Percentiles rank a stretch among this genome's conserved stretches.
phyloP scores from a whole-genome alignment of 1,284 basidiomycete genomes.

The Neotropicomus parvogracilis region DNA sequence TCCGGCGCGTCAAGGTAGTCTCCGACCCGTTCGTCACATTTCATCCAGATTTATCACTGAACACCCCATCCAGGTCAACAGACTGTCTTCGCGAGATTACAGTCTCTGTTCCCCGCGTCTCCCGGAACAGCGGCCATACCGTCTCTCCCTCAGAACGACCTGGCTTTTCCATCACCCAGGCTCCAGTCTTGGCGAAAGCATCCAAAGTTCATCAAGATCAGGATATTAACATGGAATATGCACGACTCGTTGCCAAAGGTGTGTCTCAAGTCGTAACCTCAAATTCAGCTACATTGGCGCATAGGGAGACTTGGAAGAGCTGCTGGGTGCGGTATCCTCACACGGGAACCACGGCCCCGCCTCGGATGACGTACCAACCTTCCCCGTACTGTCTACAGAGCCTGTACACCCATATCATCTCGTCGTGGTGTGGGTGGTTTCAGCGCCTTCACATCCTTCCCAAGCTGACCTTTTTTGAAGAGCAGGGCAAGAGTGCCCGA shows the following conservation, averaged over 20 bases:
- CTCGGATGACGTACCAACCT: constrained; percentile 26
- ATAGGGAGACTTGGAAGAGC: constrained; percentile 72
- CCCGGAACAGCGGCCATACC: constrained; percentile 16
- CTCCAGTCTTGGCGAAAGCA: constrained; percentile 31
- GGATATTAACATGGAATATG: constrained; percentile 71
- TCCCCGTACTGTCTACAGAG: constrained; percentile 52
- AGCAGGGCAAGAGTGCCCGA: constrained; percentile 82
- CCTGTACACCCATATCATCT: constrained; percentile 75
- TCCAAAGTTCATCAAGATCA: constrained; percentile 45
- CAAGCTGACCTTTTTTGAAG: constrained; percentile 36
- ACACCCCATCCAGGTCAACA: constrained; percentile 27
- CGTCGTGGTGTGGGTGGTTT: constrained; percentile 61
- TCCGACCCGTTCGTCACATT: constrained; percentile 1
- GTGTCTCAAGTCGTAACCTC: constrained; percentile 4
- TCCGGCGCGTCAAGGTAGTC: constrained; percentile 25
- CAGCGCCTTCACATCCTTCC: constrained; percentile 4
- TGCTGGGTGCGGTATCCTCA: constrained; percentile 63
- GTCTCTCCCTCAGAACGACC: constrained; percentile 20
- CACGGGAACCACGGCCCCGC: constrained; percentile 38
- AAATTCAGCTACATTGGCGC: constrained; percentile 5
- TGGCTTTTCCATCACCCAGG: constrained; percentile 20
- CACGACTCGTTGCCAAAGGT: constrained; percentile 74
- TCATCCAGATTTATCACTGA: constrained; percentile 2
- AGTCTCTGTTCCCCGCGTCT: constrained; percentile 41
- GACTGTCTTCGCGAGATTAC: constrained; percentile 42